Conservation (phyloP, 2,329 filamentous ascomycete species). For the Penicillium hesseltinei region DNA sequence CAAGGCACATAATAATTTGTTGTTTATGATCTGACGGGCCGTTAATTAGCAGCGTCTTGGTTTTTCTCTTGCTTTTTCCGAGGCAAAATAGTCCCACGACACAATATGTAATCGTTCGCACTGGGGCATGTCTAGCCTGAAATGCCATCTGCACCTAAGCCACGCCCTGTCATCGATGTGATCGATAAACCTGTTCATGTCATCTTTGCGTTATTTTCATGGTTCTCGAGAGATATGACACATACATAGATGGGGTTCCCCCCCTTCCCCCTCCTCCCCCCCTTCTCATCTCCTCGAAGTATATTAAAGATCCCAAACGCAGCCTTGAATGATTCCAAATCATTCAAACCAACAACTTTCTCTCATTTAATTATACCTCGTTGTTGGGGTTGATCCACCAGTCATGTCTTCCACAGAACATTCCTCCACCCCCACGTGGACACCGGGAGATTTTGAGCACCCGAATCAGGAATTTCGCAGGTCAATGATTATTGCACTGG, state of each 20-base stretch:
- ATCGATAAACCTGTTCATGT: conserved; percentile 5
- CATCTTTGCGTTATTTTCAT: conserved; percentile 2
- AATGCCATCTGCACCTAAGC: neutral
- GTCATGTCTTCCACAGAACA: conserved; percentile 21
- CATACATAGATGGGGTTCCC: neutral
- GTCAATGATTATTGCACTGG: conserved; percentile 25
- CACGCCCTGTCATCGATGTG: neutral
- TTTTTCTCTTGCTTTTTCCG: neutral
- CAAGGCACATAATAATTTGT: neutral
- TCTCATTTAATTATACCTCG: conserved; percentile 8
- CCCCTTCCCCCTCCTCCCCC: neutral
- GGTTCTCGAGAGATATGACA: conserved; percentile 14
- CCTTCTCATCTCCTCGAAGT: neutral
- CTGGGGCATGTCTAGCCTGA: conserved; percentile 2
- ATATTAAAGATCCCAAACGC: conserved; percentile 3
- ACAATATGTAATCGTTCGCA: neutral
- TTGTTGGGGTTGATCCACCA: neutral
- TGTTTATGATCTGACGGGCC: neutral
- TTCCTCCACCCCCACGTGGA: conserved; percentile 15
- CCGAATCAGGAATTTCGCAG: conserved; percentile 25
- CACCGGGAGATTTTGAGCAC: conserved; percentile 26
- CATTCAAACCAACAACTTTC: conserved; percentile 13
- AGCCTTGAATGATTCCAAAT: conserved; percentile 29
- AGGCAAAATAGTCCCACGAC: neutral
- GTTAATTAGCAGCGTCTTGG: neutral